phyloP scores from a whole-genome alignment of 2,329 filamentous ascomycete genomes.

The Pseudocercospora vitis region DNA sequence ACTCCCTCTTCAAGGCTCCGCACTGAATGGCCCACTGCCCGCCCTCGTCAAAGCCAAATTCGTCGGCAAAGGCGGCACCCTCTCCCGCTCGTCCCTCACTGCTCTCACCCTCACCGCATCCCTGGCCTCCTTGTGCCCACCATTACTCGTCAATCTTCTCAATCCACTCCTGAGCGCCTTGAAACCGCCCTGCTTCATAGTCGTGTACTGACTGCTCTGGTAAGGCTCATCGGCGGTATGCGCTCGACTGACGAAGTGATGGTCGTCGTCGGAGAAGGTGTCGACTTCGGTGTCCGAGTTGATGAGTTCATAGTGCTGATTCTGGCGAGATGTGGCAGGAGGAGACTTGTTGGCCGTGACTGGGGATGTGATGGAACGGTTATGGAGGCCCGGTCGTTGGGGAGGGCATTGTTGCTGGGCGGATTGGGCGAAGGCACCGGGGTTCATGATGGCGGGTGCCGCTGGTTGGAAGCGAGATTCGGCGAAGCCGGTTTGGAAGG shows the following conservation, averaged over 20 bases:
- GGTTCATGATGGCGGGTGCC: conserved; percentile 58
- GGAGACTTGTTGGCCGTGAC: conserved; percentile 51
- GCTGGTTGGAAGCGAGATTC: conserved; percentile 61
- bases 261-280: conserved; percentile 76
- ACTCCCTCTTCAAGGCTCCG: background rate
- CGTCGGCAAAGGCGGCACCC: conserved; percentile 51
- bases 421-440: conserved; percentile 54
- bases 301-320: conserved; percentile 54
- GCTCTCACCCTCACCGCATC: conserved; percentile 40
- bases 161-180: conserved; percentile 57
- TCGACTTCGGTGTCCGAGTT: conserved; percentile 75
- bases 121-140: conserved; percentile 39
- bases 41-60: conserved; percentile 35
- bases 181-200: conserved; percentile 23
- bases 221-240: conserved; percentile 32
- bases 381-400: conserved; percentile 68
- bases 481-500: conserved; percentile 84
- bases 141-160: conserved; percentile 61
- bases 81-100: conserved; percentile 34
- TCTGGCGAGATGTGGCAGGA: conserved; percentile 23
- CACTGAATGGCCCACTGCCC: background rate
- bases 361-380: conserved; percentile 82
- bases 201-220: conserved; percentile 23
- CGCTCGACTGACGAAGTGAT: conserved; percentile 52
- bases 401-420: conserved; percentile 27